A percentile compares a stretch with the other conserved stretches of the same genome.
These are phyloP conservation scores for Linnemannia schmuckeri DNA, from an alignment of 192 early-diverging fungal genomes.

Conservation along the genomic window DNA sequence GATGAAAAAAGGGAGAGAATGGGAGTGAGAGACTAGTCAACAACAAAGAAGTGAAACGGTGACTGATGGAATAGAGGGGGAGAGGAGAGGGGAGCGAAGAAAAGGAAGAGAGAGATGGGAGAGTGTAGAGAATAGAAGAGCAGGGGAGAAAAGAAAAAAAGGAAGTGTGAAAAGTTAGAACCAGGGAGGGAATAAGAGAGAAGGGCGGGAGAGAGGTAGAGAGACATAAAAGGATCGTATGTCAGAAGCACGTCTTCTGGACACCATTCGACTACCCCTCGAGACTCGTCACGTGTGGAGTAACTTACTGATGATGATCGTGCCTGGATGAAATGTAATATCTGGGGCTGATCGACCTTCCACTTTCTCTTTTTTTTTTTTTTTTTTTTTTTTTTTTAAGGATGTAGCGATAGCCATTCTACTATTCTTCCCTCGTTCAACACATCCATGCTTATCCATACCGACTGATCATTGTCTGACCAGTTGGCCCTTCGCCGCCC, in stretches of 20 bases:
- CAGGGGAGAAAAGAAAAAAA: background rate
- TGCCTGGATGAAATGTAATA: no score
- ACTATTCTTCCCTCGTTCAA: background rate
- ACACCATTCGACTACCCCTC: background rate
- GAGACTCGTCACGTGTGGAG: background rate
- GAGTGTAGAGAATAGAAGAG: background rate
- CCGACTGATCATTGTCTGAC: no score
- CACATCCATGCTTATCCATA: background rate
- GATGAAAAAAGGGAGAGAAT: constrained; percentile 15
- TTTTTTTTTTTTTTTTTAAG: no score
- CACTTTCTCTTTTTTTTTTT: no score
- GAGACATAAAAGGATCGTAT: no score
- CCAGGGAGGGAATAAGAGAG: no score
- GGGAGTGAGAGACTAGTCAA: background rate
- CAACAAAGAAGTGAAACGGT: background rate
- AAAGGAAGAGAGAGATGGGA: background rate
- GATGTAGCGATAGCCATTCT: background rate
- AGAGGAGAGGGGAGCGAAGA: background rate
- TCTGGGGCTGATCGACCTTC: no score
- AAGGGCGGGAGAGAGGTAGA: no score
- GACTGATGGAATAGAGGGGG: background rate
- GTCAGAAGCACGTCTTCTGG: background rate
- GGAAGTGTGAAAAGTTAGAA: no score
- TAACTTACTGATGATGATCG: background rate
- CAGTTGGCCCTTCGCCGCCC: no score